A percentile compares a stretch with the other conserved stretches of the same genome.
Conservation (phyloP, 2,329 filamentous ascomycete genomes). For the Pseudocercospora eumusae region DNA sequence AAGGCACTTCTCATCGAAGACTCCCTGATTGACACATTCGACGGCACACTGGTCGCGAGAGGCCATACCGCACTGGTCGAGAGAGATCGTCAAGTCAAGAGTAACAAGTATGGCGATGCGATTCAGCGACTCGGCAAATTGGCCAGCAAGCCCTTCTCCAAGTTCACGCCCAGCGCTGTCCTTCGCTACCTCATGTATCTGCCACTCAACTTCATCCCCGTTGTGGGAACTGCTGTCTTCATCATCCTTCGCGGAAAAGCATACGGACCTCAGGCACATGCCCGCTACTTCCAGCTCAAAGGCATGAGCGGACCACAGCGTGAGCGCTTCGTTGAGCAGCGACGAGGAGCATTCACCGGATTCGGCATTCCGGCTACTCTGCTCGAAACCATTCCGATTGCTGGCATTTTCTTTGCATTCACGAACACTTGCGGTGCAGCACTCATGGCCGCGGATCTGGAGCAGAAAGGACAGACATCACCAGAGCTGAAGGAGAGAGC, state of each 20-base stretch:
- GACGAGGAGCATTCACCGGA: constrained; percentile 75
- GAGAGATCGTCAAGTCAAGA: constrained; percentile 71
- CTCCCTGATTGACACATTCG: constrained; percentile 84
- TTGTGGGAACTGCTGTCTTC: constrained; percentile 81
- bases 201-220: constrained; percentile 88
- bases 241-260: constrained; percentile 67
- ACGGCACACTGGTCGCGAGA: constrained; percentile 63
- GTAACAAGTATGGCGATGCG: constrained; percentile 51
- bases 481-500: constrained; percentile 39
- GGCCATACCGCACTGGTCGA: constrained; percentile 65
- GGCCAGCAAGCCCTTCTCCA: constrained; percentile 56
- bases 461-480: constrained; percentile 37
- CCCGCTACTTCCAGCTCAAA: constrained; percentile 79
- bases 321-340: constrained; percentile 67
- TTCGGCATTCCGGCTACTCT: constrained; percentile 77
- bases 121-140: constrained; percentile 60
- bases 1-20: constrained; percentile 78
- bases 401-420: constrained; percentile 81
- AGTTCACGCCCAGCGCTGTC: constrained; percentile 60
- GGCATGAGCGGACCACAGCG: constrained; percentile 68
- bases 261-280: constrained; percentile 56
- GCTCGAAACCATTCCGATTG: constrained; percentile 80
- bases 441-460: constrained; percentile 76
- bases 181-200: constrained; percentile 81
- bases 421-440: constrained; percentile 92